Percentiles rank a stretch among this genome's conserved stretches.
Evolutionary conservation across 2,329 filamentous ascomycete genomes (phyloP).

Genomic region (Fusarium stilboides): DNA sequence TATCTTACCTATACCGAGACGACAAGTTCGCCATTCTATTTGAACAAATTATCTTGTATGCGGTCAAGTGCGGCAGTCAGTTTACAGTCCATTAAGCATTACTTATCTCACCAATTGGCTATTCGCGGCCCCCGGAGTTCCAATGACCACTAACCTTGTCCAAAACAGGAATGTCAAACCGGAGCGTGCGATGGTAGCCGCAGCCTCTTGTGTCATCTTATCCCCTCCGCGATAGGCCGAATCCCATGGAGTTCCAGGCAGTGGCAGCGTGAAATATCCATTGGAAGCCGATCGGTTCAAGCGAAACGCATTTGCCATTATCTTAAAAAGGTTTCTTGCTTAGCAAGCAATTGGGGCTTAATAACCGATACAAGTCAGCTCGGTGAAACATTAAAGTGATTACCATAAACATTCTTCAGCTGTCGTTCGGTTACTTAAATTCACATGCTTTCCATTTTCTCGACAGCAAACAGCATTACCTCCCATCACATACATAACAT

Average conservation of each 20-base stretch:
- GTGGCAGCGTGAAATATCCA: not conserved
- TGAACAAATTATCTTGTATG: too few species aligned
- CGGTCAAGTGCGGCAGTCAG: too few species aligned
- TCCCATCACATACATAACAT: not conserved
- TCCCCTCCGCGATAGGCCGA: too few species aligned
- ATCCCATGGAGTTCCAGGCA: not conserved
- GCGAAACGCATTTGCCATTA: too few species aligned
- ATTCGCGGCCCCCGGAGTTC: not conserved
- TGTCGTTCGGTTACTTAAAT: not conserved
- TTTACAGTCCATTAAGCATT: not conserved
- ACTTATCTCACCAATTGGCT: not conserved
- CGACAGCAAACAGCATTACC: too few species aligned
- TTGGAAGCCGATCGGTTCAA: too few species aligned
- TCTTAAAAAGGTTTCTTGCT: not conserved
- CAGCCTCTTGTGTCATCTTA: not conserved
- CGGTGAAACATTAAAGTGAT: not conserved
- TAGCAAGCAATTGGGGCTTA: not conserved
- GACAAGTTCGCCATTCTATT: too few species aligned
- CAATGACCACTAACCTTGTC: not conserved
- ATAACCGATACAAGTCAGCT: not conserved
- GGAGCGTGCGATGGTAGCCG: not conserved
- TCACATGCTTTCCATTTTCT: not conserved
- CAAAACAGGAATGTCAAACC: not conserved
- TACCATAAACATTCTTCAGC: not conserved
- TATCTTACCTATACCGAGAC: too few species aligned